phyloP scores from a whole-genome alignment of 805 yeast species.

The Candida anglica region DNA sequence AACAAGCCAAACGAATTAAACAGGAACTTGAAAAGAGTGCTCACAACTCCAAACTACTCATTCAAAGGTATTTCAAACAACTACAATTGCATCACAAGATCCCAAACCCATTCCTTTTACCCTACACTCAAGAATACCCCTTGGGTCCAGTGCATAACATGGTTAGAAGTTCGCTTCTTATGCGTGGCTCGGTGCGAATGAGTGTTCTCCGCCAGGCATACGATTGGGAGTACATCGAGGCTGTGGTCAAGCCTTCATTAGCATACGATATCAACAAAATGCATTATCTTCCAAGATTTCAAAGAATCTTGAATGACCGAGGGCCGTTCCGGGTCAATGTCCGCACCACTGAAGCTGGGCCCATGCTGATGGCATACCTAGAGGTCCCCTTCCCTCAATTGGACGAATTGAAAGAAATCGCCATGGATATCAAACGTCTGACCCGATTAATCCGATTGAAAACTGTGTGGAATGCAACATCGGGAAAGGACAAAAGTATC shows the following conservation, averaged over 20 bases:
- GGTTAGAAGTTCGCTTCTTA: slow-evolving; percentile 7
- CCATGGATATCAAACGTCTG: slow-evolving; percentile 30
- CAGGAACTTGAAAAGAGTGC: slow-evolving; percentile 4
- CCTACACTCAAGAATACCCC: slow-evolving; percentile 21
- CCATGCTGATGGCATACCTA: slow-evolving; percentile 23
- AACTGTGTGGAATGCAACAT: slow-evolving; percentile 22
- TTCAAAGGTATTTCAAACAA: slow-evolving; percentile 24
- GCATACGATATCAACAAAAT: slow-evolving; percentile 28
- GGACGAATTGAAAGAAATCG: slow-evolving; percentile 11
- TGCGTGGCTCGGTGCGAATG: slow-evolving; percentile 21
- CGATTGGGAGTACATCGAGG: slow-evolving; percentile 27
- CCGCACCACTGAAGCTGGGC: slow-evolving; percentile 27
- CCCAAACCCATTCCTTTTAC: slow-evolving; percentile 30
- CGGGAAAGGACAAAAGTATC: no score
- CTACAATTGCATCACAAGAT: slow-evolving; percentile 21
- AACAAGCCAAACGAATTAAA: neutral
- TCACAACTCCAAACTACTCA: slow-evolving; percentile 8
- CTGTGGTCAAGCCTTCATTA: slow-evolving; percentile 28
- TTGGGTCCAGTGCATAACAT: slow-evolving; percentile 9
- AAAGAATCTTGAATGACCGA: slow-evolving; percentile 19
- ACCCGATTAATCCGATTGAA: slow-evolving; percentile 16
- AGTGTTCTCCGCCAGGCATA: slow-evolving; percentile 22
- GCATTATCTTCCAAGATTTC: slow-evolving; percentile 17
- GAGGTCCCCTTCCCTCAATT: slow-evolving; percentile 22
- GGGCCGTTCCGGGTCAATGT: slow-evolving; percentile 36